A percentile compares a stretch with the other conserved stretches of the same genome.
Evolutionary conservation across 768 basidiomycete species (phyloP).

Genomic region (Fistulinella prunicolor): DNA sequence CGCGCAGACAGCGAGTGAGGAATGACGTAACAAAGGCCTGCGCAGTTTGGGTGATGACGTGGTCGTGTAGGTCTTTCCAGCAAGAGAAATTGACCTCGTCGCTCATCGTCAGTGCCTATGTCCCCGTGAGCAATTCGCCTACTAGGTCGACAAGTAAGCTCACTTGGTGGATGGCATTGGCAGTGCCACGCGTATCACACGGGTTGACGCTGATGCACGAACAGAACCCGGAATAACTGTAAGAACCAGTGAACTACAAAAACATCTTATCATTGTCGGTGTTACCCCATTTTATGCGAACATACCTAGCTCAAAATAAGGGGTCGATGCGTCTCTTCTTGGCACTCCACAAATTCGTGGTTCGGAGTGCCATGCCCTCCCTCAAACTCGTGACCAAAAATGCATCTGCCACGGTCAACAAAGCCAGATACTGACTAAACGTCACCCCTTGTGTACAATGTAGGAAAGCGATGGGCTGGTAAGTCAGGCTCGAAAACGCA

Average conservation of each 20-base stretch:
- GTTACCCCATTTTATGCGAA: background rate
- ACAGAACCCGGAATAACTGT: slow-evolving; percentile 83
- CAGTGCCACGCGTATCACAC: slow-evolving; percentile 82
- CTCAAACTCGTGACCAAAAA: slow-evolving; percentile 82
- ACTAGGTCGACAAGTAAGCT: background rate
- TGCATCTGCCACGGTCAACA: slow-evolving; percentile 79
- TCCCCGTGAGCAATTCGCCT: background rate
- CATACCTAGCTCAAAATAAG: slow-evolving; percentile 77
- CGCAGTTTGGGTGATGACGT: slow-evolving; percentile 83
- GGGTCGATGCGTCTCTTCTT: slow-evolving; percentile 63
- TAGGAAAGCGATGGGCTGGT: slow-evolving; percentile 84
- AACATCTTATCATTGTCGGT: background rate
- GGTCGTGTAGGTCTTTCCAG: slow-evolving; percentile 85
- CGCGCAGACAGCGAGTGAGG: slow-evolving; percentile 70
- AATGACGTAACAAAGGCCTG: slow-evolving; percentile 81
- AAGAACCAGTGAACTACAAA: slow-evolving; percentile 76
- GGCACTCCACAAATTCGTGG: slow-evolving; percentile 88
- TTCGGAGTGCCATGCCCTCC: slow-evolving; percentile 82
- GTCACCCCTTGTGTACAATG: slow-evolving; percentile 81
- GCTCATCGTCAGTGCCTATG: slow-evolving; percentile 68
- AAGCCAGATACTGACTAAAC: slow-evolving; percentile 80
- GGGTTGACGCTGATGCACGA: slow-evolving; percentile 86
- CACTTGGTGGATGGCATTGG: slow-evolving; percentile 66
- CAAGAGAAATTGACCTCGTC: slow-evolving; percentile 68
- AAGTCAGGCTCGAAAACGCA: slow-evolving; percentile 78